These are phyloP conservation scores for Plasmopara viticola DNA, from an alignment of 352 stramenopile species.

Conservation along the genomic window DNA sequence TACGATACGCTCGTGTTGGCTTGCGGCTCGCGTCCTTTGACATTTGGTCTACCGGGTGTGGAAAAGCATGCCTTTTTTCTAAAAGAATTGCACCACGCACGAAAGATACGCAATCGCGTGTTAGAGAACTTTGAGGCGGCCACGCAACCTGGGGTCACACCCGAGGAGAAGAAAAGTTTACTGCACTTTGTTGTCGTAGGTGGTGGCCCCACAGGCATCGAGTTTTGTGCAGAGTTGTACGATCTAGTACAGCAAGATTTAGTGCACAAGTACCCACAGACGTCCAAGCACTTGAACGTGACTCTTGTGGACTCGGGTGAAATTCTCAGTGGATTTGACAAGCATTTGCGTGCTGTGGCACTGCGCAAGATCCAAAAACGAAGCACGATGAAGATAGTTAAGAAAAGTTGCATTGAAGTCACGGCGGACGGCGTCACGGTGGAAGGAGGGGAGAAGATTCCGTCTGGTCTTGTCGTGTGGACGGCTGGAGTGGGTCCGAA, in stretches of 20 bases:
- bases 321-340: constrained; percentile 71
- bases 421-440: constrained; percentile 56
- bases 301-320: constrained; percentile 65
- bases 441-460: constrained; percentile 49
- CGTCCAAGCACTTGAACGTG: constrained; percentile 64
- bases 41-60: constrained; percentile 89
- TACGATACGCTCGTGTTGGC: constrained; percentile 95
- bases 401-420: constrained; percentile 73
- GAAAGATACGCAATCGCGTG: constrained; percentile 74
- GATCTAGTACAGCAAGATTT: constrained; percentile 92
- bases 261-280: constrained; percentile 64
- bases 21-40: constrained; percentile 91
- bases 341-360: constrained; percentile 57
- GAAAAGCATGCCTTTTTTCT: constrained; percentile 94
- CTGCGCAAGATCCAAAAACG: constrained; percentile 75
- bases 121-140: constrained; percentile 93
- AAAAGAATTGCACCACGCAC: constrained; percentile 94
- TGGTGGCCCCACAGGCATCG: constrained; percentile 91
- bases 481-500: constrained; percentile 73
- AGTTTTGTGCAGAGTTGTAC: constrained; percentile 96
- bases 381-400: constrained; percentile 74
- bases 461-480: constrained; percentile 66
- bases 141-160: constrained; percentile 74
- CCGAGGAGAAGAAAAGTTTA: constrained; percentile 85
- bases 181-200: constrained; percentile 98